Evolutionary conservation across 2,329 filamentous ascomycete species (phyloP), one percentile per base, ranked within the genome.

Genomic region (Colletotrichum trifolii): DNA sequence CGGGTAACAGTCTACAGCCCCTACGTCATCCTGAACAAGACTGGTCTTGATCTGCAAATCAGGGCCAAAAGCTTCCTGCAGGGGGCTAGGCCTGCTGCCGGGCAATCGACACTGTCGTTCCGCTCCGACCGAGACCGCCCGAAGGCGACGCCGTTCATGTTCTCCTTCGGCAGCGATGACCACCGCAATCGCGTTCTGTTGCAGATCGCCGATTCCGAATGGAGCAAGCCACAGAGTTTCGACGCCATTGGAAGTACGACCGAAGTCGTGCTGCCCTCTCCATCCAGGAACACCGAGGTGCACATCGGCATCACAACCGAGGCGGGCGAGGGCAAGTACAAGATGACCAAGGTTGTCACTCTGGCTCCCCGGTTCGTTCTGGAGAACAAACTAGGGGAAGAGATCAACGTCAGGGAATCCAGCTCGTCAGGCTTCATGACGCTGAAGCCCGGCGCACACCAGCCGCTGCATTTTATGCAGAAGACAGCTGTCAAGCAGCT

Each of bases 141-240:
- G n/a, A 94, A 93, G 74, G 90, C 94, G 0, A 81, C 91, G 40
- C 96, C 96, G 0, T 92, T 97, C 74, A 97, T 99, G 94, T 99
- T 98, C 77, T 97, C 96, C 0, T 99, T 91, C 75, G 87, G 89
- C 2, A 93, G 86, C 17, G 92, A 97, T 69, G 96, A 99, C 73
- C 91, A 92, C 71, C 93, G 93, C 71, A 99, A 99, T 76, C 89
- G 96, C 69, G 94, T 93, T 7, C 81, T 97, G 48, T 82, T 99
- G 65, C 96, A 93, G 78, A 88, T 97, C 45, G 93, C 91, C 6
- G 91, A 96, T 59, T 97, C 96, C 1, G 87, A 90, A 66, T 99
- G 96, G 96, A 98, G 96, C 79, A 97, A 96, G 75, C 93, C 95
- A 1, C 95, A 98, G 75, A 97, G 93, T 84, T 97, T 99, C 72